A percentile compares a stretch with the other conserved stretches of the same genome.
Conservation (phyloP, 805 yeast species). For the Candida montana region DNA sequence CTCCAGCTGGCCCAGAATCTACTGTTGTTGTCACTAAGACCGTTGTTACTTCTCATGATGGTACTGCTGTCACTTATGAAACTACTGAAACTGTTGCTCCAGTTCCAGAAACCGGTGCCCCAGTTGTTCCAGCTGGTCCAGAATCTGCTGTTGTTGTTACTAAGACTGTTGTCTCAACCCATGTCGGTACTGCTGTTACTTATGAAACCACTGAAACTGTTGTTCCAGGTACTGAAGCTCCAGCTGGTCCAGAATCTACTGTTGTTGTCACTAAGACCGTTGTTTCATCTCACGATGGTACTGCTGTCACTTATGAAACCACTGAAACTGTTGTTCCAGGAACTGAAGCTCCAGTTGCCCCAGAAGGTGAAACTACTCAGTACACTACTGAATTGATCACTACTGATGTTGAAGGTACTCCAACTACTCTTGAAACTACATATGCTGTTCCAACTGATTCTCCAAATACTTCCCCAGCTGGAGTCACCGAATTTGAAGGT, state of each 20-base stretch:
- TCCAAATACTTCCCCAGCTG: constrained; percentile 1
- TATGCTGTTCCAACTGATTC: background rate
- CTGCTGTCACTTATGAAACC: background rate
- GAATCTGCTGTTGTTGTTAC: background rate
- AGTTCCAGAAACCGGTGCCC: background rate
- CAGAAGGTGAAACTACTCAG: background rate
- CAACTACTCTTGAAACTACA: background rate
- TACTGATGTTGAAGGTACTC: background rate
- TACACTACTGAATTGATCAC: background rate
- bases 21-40: background rate
- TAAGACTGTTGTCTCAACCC: background rate
- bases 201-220: background rate
- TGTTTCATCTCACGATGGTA: background rate
- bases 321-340: background rate
- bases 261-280: background rate
- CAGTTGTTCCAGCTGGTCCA: background rate
- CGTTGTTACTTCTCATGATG: background rate
- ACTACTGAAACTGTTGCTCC: background rate
- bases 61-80: background rate
- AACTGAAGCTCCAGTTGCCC: background rate
- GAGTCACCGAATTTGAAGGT: constrained; percentile 10
- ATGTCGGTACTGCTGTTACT: background rate
- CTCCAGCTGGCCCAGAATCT: constrained; percentile 2
- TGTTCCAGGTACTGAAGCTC: background rate
- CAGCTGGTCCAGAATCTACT: background rate